Evolutionary conservation across 2,329 filamentous ascomycete genomes (phyloP).

Genomic region (Pseudogymnoascus sp.): DNA sequence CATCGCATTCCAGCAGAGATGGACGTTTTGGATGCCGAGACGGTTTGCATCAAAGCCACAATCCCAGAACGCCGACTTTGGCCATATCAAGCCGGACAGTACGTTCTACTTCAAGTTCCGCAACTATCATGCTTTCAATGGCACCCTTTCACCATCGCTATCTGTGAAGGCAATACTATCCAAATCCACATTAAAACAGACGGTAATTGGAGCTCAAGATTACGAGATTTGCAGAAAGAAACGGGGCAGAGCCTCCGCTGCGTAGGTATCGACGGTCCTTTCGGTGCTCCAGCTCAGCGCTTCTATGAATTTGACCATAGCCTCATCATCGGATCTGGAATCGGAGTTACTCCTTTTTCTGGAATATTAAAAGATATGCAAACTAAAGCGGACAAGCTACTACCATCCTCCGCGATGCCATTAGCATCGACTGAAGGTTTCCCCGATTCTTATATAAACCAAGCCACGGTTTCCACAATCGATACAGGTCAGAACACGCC

Average conservation of each 20-base stretch:
- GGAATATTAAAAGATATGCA: conserved; percentile 49
- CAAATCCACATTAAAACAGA: conserved; percentile 51
- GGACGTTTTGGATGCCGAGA: conserved; percentile 43
- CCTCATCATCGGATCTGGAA: conserved; percentile 48
- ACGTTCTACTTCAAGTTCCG: conserved; percentile 49
- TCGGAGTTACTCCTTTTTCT: conserved; percentile 50
- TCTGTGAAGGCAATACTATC: conserved; percentile 43
- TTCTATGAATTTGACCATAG: conserved; percentile 51
- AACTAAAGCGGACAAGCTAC: conserved; percentile 32
- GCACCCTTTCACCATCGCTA: conserved; percentile 52
- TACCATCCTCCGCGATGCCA: conserved; percentile 22
- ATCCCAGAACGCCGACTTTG: conserved; percentile 40
- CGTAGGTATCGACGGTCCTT: conserved; percentile 49
- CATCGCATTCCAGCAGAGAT: conserved; percentile 40
- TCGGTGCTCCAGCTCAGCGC: conserved; percentile 48
- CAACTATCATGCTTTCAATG: conserved; percentile 46
- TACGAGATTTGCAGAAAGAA: conserved; percentile 36
- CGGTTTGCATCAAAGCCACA: conserved; percentile 40
- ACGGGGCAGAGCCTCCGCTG: conserved; percentile 29
- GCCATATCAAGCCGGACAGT: conserved; percentile 39
- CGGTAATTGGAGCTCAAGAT: conserved; percentile 45
- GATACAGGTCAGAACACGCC: not conserved
- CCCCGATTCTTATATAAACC: too few species aligned
- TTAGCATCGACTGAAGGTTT: too few species aligned
- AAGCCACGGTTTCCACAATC: too few species aligned